phyloP scores from a whole-genome alignment of 345 rosid genomes.

The Brassica juncea region DNA sequence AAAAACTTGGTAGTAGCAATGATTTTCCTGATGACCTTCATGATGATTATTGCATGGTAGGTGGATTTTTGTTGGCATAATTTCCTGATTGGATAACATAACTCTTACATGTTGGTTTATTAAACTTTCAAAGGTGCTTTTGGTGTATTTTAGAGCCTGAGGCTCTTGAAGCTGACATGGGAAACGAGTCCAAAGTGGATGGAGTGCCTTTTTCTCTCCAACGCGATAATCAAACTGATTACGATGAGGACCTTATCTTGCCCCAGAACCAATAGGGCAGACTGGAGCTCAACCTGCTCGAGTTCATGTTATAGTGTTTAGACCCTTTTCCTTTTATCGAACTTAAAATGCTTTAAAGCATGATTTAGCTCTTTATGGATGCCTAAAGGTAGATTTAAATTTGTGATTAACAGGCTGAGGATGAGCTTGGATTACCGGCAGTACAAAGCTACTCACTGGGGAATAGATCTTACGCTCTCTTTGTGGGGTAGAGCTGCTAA shows the following conservation, averaged over 20 bases:
- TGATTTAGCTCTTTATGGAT: not conserved
- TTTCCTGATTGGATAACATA: not conserved
- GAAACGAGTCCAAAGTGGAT: slow-evolving; percentile 69
- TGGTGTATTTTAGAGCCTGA: slow-evolving; percentile 72
- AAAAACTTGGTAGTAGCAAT: slow-evolving; percentile 86
- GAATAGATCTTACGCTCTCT: slow-evolving; percentile 32
- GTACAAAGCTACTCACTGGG: slow-evolving; percentile 81
- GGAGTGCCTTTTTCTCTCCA: slow-evolving; percentile 92
- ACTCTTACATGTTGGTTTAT: not conserved
- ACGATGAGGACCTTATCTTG: slow-evolving; percentile 66
- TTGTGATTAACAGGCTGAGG: slow-evolving; percentile 64
- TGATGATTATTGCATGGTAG: slow-evolving; percentile 97
- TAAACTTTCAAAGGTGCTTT: not conserved
- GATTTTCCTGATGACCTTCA: slow-evolving; percentile 93
- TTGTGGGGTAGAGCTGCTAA: slow-evolving; percentile 1
- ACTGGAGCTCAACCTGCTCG: slow-evolving; percentile 56
- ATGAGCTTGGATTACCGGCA: slow-evolving; percentile 81
- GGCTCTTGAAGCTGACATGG: slow-evolving; percentile 95
- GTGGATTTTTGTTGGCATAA: slow-evolving; percentile 44
- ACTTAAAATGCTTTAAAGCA: not conserved
- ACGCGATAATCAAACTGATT: slow-evolving; percentile 76
- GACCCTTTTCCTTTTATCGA: not conserved
- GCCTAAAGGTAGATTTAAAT: slow-evolving; percentile 18
- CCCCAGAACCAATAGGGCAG: slow-evolving; percentile 48
- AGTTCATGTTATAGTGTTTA: slow-evolving; percentile 53